phyloP scores from a whole-genome alignment of 352 stramenopile genomes.

The Globisporangium megalacanthum region DNA sequence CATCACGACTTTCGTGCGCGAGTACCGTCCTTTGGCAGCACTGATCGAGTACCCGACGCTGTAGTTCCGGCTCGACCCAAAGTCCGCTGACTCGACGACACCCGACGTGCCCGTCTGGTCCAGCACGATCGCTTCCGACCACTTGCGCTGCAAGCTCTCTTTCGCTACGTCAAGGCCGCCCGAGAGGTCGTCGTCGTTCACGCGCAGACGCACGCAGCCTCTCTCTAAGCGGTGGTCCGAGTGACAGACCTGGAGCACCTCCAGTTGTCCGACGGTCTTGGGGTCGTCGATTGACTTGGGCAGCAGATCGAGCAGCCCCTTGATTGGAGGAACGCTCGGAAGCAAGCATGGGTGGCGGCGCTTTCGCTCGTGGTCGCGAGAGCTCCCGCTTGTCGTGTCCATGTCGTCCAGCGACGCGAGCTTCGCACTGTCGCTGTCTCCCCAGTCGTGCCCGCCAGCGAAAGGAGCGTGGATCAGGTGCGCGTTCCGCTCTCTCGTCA shows the following conservation, averaged over 20 bases:
- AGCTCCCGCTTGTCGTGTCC: neutral
- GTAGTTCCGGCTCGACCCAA: conserved; percentile 52
- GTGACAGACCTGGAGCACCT: conserved; percentile 80
- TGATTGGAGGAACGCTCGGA: conserved; percentile 74
- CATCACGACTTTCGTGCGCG: conserved; percentile 85
- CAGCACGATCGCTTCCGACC: conserved; percentile 64
- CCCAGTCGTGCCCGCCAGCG: neutral
- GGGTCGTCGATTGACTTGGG: conserved; percentile 64
- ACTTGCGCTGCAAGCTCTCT: conserved; percentile 55
- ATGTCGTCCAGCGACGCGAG: neutral
- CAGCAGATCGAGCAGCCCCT: conserved; percentile 76
- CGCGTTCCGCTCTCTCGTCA: conserved; percentile 40
- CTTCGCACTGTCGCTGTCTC: conserved; percentile 2
- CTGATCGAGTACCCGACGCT: conserved; percentile 81
- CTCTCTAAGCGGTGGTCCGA: conserved; percentile 60
- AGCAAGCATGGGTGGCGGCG: conserved; percentile 64
- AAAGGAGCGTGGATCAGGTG: conserved; percentile 41
- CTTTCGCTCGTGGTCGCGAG: conserved; percentile 31
- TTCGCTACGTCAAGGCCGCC: conserved; percentile 22
- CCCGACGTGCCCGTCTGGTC: conserved; percentile 73
- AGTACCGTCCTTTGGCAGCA: conserved; percentile 69
- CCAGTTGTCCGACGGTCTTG: conserved; percentile 52
- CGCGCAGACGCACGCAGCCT: conserved; percentile 66
- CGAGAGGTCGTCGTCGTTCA: conserved; percentile 43
- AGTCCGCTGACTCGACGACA: conserved; percentile 69